Evolutionary conservation across 441 rosid genomes (phyloP).

Genomic region (Bocquillonia castaneifolia): DNA sequence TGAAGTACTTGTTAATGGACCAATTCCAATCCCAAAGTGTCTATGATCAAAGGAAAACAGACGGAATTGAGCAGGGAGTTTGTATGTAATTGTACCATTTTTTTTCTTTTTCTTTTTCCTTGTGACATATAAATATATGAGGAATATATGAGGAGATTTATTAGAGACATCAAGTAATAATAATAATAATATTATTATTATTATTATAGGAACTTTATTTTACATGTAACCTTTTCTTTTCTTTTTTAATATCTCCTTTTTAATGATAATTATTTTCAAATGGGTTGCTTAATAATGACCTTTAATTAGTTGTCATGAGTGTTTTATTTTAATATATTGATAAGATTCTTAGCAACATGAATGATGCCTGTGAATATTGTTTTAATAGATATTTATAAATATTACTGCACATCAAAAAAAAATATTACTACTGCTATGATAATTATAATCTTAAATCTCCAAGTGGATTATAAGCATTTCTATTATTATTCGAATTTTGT

Average conservation of each 20-base stretch:
- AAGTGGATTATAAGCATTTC: slow-evolving; percentile 20
- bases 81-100: slow-evolving; percentile 39
- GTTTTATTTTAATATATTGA: too few relatives aligned
- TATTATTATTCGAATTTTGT: background rate
- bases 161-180: slow-evolving; percentile 28
- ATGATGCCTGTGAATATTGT: too few relatives aligned
- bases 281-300: slow-evolving; percentile 24
- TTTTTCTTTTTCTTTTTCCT: background rate
- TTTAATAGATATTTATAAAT: too few relatives aligned
- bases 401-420: too few relatives aligned
- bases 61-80: slow-evolving; percentile 55
- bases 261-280: slow-evolving; percentile 2
- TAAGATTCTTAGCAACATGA: too few relatives aligned
- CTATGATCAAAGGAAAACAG: slow-evolving; percentile 23
- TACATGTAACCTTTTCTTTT: background rate
- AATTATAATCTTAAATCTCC: too few relatives aligned
- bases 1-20: background rate
- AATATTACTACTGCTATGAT: too few relatives aligned
- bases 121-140: slow-evolving; percentile 11
- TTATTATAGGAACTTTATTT: background rate
- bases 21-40: background rate
- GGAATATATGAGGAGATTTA: slow-evolving; percentile 20
- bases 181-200: slow-evolving; percentile 12
- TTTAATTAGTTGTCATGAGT: slow-evolving; percentile 16
- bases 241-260: too few relatives aligned